A percentile compares a stretch with the other conserved stretches of the same genome.
Conservation (phyloP, 257 asterid species). For the Petunia axillaris region DNA sequence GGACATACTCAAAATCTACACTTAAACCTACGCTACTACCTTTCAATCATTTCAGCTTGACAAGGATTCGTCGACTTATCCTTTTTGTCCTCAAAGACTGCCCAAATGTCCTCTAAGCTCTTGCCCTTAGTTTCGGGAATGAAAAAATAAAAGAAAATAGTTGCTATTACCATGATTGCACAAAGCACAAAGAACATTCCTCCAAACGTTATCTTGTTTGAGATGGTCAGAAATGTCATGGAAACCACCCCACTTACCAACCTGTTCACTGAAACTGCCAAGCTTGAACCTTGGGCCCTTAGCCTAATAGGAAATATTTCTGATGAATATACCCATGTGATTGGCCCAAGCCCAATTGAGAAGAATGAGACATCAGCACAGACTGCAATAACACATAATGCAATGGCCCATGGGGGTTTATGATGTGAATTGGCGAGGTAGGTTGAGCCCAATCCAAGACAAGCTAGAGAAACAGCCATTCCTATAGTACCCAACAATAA, state of each 20-base stretch:
- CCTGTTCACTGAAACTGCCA: slow-evolving; percentile 79
- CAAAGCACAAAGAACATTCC: slow-evolving; percentile 65
- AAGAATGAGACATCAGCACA: slow-evolving; percentile 82
- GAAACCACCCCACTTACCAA: slow-evolving; percentile 76
- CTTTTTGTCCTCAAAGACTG: slow-evolving; percentile 56
- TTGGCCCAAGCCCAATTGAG: slow-evolving; percentile 91
- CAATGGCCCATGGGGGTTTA: slow-evolving; percentile 79
- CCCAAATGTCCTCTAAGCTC: slow-evolving; percentile 74
- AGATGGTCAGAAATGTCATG: slow-evolving; percentile 66
- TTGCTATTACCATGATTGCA: slow-evolving; percentile 62
- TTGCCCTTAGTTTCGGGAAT: slow-evolving; percentile 83
- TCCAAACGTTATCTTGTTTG: slow-evolving; percentile 63
- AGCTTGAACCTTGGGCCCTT: slow-evolving; percentile 72
- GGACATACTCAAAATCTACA: not conserved
- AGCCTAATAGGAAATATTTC: slow-evolving; percentile 71
- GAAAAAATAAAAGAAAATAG: slow-evolving; percentile 66
- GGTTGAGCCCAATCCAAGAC: slow-evolving; percentile 68
- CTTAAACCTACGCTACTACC: not conserved
- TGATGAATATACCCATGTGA: slow-evolving; percentile 84
- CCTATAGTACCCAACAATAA: slow-evolving; percentile 65
- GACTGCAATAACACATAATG: slow-evolving; percentile 61
- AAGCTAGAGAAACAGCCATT: slow-evolving; percentile 54
- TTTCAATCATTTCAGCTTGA: not conserved
- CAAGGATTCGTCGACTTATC: not conserved
- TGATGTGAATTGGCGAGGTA: slow-evolving; percentile 45